A percentile compares a stretch with the other conserved stretches of the same genome.
These are phyloP conservation scores for Aspergillus sp. DNA, from an alignment of 2,329 filamentous ascomycete genomes.

Conservation along the genomic window DNA sequence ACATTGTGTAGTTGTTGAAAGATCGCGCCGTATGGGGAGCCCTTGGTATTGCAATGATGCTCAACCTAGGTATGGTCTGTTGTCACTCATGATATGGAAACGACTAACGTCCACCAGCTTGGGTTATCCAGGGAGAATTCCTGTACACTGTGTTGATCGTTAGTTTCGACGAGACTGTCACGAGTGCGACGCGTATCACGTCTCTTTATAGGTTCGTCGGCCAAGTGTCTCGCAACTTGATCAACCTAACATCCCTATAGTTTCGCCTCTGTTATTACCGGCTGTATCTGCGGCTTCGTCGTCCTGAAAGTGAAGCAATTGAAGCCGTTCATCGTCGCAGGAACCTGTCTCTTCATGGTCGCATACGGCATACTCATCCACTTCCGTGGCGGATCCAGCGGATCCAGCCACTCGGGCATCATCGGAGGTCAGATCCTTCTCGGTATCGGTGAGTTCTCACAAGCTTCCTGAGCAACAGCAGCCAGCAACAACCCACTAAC, in stretches of 20 bases:
- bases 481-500: neutral
- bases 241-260: conserved; percentile 17
- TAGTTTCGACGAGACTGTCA: conserved; percentile 59
- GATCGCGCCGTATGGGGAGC: conserved; percentile 66
- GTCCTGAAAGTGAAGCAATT: conserved; percentile 59
- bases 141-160: conserved; percentile 64
- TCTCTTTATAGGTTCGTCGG: conserved; percentile 53
- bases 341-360: conserved; percentile 62
- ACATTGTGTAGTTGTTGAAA: conserved; percentile 48
- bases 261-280: conserved; percentile 58
- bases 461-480: neutral
- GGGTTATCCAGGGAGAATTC: conserved; percentile 65
- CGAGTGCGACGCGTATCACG: conserved; percentile 58
- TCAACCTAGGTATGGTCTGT: conserved; percentile 23
- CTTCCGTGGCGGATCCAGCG: conserved; percentile 55
- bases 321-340: conserved; percentile 63
- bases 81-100: conserved; percentile 23
- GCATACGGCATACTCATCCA: conserved; percentile 65
- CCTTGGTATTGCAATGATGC: conserved; percentile 53
- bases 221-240: neutral
- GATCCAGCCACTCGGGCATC: conserved; percentile 53
- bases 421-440: conserved; percentile 64
- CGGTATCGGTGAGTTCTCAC: conserved; percentile 48
- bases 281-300: conserved; percentile 56
- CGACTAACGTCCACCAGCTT: conserved; percentile 35